These are phyloP conservation scores for Zygotorulaspora sp. DNA, from an alignment of 805 yeast species.

Conservation along the genomic window DNA sequence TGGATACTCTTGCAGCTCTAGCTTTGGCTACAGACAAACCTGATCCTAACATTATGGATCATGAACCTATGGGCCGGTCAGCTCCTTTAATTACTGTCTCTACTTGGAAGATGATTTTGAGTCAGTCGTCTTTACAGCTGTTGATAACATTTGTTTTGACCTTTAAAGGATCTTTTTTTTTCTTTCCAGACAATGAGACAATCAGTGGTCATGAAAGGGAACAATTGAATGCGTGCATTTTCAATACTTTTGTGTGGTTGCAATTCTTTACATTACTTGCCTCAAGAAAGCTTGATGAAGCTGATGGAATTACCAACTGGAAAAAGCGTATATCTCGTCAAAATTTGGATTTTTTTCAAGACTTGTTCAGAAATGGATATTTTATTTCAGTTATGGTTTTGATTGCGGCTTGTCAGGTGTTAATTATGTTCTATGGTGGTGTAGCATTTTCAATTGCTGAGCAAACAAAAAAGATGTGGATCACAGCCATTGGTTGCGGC, in stretches of 20 bases:
- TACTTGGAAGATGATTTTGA: slow-evolving; percentile 98
- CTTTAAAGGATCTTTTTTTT: slow-evolving; percentile 60
- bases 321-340: slow-evolving; percentile 55
- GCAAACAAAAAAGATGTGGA: slow-evolving; percentile 88
- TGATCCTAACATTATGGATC: slow-evolving; percentile 68
- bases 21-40: slow-evolving; percentile 98
- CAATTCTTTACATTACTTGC: slow-evolving; percentile 92
- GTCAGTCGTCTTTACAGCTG: slow-evolving; percentile 78
- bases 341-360: slow-evolving; percentile 78
- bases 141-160: slow-evolving; percentile 73
- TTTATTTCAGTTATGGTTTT: slow-evolving; percentile 67
- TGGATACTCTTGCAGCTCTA: slow-evolving; percentile 97
- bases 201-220: slow-evolving; percentile 44
- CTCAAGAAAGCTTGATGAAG: slow-evolving; percentile 86
- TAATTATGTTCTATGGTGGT: slow-evolving; percentile 97
- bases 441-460: slow-evolving; percentile 81
- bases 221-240: slow-evolving; percentile 77
- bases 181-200: slow-evolving; percentile 37
- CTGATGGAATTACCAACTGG: slow-evolving; percentile 57
- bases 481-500: slow-evolving; percentile 78
- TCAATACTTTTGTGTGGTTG: slow-evolving; percentile 96
- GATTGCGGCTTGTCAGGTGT: slow-evolving; percentile 78
- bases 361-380: slow-evolving; percentile 76
- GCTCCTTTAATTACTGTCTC: slow-evolving; percentile 79
- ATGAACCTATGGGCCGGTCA: slow-evolving; percentile 78